These are phyloP conservation scores for Aspergillus quadrilineatus DNA, from an alignment of 2,329 filamentous ascomycete genomes.

Conservation along the genomic window DNA sequence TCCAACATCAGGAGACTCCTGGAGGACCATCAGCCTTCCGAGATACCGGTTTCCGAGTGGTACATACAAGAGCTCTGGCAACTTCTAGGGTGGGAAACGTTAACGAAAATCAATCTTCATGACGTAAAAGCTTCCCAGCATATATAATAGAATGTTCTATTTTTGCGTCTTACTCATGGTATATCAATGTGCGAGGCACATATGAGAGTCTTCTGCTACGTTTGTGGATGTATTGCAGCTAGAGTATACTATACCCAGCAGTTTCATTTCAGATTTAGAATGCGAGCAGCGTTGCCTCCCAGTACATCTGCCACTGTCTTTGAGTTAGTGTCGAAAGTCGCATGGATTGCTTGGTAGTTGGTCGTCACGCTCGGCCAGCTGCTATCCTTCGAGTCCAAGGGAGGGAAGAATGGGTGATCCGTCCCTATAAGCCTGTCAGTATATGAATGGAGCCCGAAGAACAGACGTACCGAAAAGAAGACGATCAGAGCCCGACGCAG, in stretches of 20 bases:
- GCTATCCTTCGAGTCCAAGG: conserved; percentile 33
- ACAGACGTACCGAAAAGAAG: conserved; percentile 40
- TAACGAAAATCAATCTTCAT: conserved; percentile 15
- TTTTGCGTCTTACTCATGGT: background rate
- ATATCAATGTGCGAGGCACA: conserved; percentile 3
- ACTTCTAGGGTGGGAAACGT: conserved; percentile 57
- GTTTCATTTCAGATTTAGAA: conserved; percentile 37
- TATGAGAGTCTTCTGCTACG: background rate
- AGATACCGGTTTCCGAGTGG: conserved; percentile 50
- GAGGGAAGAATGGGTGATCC: conserved; percentile 49
- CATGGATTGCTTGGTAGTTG: conserved; percentile 47
- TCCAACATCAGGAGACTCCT: conserved; percentile 17
- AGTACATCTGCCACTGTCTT: conserved; percentile 38
- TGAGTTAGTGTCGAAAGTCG: conserved; percentile 34
- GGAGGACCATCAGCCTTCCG: conserved; percentile 10
- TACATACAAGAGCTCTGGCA: conserved; percentile 58
- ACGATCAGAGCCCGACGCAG: conserved; percentile 55
- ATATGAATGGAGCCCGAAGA: background rate
- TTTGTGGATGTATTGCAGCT: background rate
- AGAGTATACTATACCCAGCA: background rate
- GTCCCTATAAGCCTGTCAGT: conserved; percentile 33
- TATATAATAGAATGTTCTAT: background rate
- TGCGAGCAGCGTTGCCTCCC: conserved; percentile 46
- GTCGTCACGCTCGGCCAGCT: conserved; percentile 50
- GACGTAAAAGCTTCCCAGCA: background rate